Percentiles rank a stretch among this genome's conserved stretches.
Evolutionary conservation across 805 yeast species (phyloP).

Genomic region (Metschnikowia reukaufii): DNA sequence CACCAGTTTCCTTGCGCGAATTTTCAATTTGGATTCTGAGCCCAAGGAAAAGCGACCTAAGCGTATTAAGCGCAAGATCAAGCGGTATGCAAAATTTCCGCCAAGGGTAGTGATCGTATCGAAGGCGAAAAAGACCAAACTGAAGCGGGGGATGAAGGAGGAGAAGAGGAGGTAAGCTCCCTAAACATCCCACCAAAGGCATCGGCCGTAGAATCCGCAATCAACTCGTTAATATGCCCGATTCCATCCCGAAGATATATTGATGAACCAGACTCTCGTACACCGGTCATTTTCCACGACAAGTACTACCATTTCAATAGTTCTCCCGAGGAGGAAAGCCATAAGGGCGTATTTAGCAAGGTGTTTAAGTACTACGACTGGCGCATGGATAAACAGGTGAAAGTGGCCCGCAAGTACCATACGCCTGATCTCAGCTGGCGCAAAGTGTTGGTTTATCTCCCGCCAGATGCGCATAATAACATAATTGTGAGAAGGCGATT

Average conservation of each 20-base stretch:
- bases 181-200: conserved; percentile 48
- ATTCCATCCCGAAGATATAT: conserved; percentile 36
- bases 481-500: conserved; percentile 44
- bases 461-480: conserved; percentile 49
- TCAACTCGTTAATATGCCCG: conserved; percentile 41
- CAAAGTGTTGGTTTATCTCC: conserved; percentile 43
- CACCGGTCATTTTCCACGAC: conserved; percentile 43
- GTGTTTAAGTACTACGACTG: conserved; percentile 33
- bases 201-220: conserved; percentile 42
- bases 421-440: conserved; percentile 39
- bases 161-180: conserved; percentile 7
- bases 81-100: conserved; percentile 20
- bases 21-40: conserved; percentile 12
- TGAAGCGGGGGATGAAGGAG: conserved; percentile 8
- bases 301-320: conserved; percentile 36
- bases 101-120: conserved; percentile 21
- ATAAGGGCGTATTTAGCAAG: conserved; percentile 12
- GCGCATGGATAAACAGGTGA: conserved; percentile 41
- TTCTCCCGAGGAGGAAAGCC: conserved; percentile 27
- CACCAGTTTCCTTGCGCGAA: conserved; percentile 15
- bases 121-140: conserved; percentile 2
- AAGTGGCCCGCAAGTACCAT: conserved; percentile 44
- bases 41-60: conserved; percentile 11
- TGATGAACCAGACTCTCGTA: conserved; percentile 34
- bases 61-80: conserved; percentile 11